Conservation (phyloP, 352 stramenopile species). For the Globisporangium cystogenes region DNA sequence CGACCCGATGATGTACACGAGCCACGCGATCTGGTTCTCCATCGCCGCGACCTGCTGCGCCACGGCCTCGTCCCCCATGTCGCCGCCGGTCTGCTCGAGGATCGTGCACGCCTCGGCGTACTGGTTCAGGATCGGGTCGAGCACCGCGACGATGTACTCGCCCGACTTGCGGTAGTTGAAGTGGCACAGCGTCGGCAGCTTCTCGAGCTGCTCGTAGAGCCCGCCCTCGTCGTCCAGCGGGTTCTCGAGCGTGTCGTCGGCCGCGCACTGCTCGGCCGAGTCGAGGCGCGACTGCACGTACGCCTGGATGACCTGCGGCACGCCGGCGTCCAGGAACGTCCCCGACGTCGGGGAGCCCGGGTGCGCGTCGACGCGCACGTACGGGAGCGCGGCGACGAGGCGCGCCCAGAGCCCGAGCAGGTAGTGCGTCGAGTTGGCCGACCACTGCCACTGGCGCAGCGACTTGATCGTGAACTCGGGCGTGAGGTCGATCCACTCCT, state of each 20-base stretch:
- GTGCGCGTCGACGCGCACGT: slow-evolving; percentile 83
- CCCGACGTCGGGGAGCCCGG: slow-evolving; percentile 47
- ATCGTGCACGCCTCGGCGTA: slow-evolving; percentile 90
- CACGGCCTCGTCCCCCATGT: slow-evolving; percentile 32
- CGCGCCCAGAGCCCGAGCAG: slow-evolving; percentile 95
- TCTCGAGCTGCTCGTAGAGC: slow-evolving; percentile 96
- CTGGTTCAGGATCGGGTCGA: slow-evolving; percentile 93
- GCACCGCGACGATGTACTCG: slow-evolving; percentile 91
- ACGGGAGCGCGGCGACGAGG: slow-evolving; percentile 95
- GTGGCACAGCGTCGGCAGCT: slow-evolving; percentile 94
- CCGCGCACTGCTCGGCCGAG: slow-evolving; percentile 90
- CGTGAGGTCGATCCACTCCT: slow-evolving; percentile 96
- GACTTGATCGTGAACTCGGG: slow-evolving; percentile 96
- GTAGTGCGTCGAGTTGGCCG: slow-evolving; percentile 95
- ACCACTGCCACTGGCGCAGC: slow-evolving; percentile 96
- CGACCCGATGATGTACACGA: slow-evolving; percentile 95
- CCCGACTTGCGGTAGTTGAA: slow-evolving; percentile 95
- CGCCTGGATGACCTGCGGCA: slow-evolving; percentile 90
- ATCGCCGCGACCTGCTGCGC: slow-evolving; percentile 75
- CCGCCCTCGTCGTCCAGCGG: slow-evolving; percentile 95
- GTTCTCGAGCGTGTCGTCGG: slow-evolving; percentile 94
- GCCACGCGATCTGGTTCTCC: slow-evolving; percentile 96
- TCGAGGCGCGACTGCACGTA: slow-evolving; percentile 96
- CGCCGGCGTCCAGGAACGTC: slow-evolving; percentile 66
- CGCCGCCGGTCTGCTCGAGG: slow-evolving; percentile 47